phyloP scores from a whole-genome alignment of 352 stramenopile species.

The Globisporangium cederbergense region DNA sequence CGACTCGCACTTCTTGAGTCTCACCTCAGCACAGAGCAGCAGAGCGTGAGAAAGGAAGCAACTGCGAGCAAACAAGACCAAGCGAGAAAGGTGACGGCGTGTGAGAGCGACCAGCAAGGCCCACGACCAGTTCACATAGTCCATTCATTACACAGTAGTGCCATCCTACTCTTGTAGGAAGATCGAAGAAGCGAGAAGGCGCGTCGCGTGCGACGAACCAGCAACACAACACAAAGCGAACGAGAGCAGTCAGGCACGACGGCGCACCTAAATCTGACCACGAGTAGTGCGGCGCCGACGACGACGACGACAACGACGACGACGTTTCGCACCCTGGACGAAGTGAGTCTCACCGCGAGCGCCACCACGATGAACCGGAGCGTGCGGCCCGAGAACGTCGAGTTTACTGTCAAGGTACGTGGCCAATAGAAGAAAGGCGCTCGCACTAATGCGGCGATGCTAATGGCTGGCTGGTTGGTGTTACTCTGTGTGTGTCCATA shows the following conservation, averaged over 20 bases:
- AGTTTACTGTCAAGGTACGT: conserved; percentile 93
- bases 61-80: too few relatives aligned
- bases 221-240: background rate
- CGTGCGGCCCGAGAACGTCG: conserved; percentile 90
- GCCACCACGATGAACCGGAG: conserved; percentile 63
- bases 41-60: too few relatives aligned
- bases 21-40: too few relatives aligned
- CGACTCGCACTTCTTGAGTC: too few relatives aligned
- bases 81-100: too few relatives aligned
- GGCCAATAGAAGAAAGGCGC: background rate
- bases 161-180: background rate
- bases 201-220: background rate
- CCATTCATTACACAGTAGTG: too few relatives aligned
- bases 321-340: conserved; percentile 15
- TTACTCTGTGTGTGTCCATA: background rate
- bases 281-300: conserved; percentile 11
- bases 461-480: conserved; percentile 40
- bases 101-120: too few relatives aligned
- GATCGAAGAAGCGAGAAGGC: background rate
- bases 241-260: conserved; percentile 7
- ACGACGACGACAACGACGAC: conserved; percentile 2
- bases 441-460: conserved; percentile 1
- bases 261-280: conserved; percentile 16
- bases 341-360: conserved; percentile 14
- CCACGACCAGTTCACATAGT: too few relatives aligned